Percentiles rank a stretch among this genome's conserved stretches.
phyloP scores from a whole-genome alignment of 169 alveolate species.

The Babesia divergens region DNA sequence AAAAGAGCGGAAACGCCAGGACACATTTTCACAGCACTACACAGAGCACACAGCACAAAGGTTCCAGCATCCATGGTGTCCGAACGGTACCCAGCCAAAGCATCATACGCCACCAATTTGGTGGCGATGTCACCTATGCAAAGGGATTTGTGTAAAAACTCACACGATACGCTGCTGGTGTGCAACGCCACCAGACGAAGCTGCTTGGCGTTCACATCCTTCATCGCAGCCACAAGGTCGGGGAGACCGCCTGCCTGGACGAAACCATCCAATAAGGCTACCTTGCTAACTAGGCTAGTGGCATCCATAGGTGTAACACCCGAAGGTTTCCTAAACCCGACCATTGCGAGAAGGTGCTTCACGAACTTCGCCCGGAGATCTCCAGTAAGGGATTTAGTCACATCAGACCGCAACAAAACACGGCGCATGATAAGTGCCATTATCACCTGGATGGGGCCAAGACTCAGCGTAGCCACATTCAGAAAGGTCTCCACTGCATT shows the following conservation, averaged over 20 bases:
- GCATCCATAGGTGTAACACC: slow-evolving; percentile 17
- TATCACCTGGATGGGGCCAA: slow-evolving; percentile 42
- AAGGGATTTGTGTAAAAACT: slow-evolving; percentile 7
- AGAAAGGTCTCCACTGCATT: slow-evolving; percentile 49
- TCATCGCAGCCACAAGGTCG: slow-evolving; percentile 25
- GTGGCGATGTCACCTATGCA: slow-evolving; percentile 40
- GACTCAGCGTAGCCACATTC: slow-evolving; percentile 43
- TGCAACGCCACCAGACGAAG: slow-evolving; percentile 21
- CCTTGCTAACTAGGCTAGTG: slow-evolving; percentile 14
- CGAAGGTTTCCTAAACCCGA: neutral
- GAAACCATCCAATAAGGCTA: slow-evolving; percentile 27
- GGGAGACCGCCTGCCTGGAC: slow-evolving; percentile 33
- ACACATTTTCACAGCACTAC: slow-evolving; percentile 20
- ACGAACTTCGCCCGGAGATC: slow-evolving; percentile 6
- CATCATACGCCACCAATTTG: slow-evolving; percentile 28
- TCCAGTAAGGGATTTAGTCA: slow-evolving; percentile 24
- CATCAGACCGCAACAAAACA: slow-evolving; percentile 22
- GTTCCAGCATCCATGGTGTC: slow-evolving; percentile 35
- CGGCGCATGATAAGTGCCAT: slow-evolving; percentile 44
- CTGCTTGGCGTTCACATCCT: slow-evolving; percentile 28
- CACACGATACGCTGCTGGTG: slow-evolving; percentile 13
- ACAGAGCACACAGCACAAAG: slow-evolving; percentile 19
- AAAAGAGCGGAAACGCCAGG: slow-evolving; percentile 8
- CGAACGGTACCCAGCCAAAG: slow-evolving; percentile 18
- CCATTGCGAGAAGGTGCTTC: slow-evolving; percentile 21